Conservation (phyloP, 805 yeast genomes). For the Metschnikowia henanensis region DNA sequence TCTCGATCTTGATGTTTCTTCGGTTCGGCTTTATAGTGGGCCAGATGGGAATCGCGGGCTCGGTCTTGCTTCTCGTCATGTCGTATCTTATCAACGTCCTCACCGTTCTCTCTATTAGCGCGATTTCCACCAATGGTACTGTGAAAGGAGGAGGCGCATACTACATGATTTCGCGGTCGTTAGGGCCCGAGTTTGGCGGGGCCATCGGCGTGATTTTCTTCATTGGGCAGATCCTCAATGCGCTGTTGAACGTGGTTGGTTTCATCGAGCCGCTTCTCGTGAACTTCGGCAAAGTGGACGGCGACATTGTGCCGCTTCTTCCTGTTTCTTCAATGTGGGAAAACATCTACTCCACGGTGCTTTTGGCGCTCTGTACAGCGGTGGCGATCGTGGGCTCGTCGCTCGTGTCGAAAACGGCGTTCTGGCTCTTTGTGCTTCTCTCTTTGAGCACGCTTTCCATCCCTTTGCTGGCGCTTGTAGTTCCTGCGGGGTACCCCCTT, state of each 20-base stretch:
- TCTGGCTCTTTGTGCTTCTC: constrained; percentile 64
- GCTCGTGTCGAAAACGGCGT: constrained; percentile 80
- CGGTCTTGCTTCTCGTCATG: constrained; percentile 61
- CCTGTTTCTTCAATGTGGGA: constrained; percentile 74
- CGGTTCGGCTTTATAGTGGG: constrained; percentile 96
- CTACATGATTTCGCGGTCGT: constrained; percentile 91
- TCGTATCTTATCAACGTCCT: constrained; percentile 80
- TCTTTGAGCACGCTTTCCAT: constrained; percentile 74
- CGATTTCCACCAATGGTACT: constrained; percentile 96
- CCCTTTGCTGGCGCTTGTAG: constrained; percentile 73
- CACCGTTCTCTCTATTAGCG: constrained; percentile 88
- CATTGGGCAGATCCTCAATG: constrained; percentile 89
- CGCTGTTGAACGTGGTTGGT: constrained; percentile 94
- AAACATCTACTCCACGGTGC: constrained; percentile 66
- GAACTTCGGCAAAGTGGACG: constrained; percentile 66
- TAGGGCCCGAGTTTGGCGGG: constrained; percentile 99
- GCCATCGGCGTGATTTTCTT: constrained; percentile 94
- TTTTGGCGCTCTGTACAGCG: constrained; percentile 69
- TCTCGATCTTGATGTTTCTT: constrained; percentile 91
- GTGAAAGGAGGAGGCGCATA: constrained; percentile 99
- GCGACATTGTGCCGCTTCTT: constrained; percentile 53
- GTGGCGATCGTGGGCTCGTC: constrained; percentile 81
- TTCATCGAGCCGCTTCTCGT: constrained; percentile 85
- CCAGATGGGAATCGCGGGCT: constrained; percentile 87
- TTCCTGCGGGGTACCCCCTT: constrained; percentile 53